Evolutionary conservation across 2,329 filamentous ascomycete genomes (phyloP).

Genomic region (Malbranchea cinnamomea): DNA sequence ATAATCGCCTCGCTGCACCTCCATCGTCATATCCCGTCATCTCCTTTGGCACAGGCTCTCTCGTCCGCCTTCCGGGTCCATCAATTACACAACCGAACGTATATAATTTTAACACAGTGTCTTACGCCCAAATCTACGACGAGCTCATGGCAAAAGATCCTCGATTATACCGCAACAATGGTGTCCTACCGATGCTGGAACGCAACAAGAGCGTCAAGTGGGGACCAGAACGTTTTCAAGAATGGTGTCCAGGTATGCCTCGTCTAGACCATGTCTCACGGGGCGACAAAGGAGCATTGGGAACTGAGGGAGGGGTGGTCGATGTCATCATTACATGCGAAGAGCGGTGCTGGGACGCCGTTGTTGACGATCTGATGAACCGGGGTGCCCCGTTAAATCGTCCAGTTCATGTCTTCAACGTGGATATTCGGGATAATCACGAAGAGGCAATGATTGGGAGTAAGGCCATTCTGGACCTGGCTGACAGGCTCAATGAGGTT

Average conservation of each 20-base stretch:
- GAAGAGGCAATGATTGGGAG: constrained; percentile 89
- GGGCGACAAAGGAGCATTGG: constrained; percentile 59
- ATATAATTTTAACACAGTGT: constrained; percentile 95
- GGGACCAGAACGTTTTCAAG: constrained; percentile 94
- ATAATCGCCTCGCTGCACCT: constrained; percentile 74
- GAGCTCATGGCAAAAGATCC: constrained; percentile 78
- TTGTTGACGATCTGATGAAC: constrained; percentile 80
- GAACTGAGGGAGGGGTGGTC: constrained; percentile 76
- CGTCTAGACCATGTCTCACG: constrained; percentile 55
- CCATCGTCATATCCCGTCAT: constrained; percentile 85
- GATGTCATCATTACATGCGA: constrained; percentile 96
- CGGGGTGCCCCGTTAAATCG: constrained; percentile 76
- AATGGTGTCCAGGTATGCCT: constrained; percentile 82
- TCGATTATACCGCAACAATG: constrained; percentile 78
- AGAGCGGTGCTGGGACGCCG: constrained; percentile 95
- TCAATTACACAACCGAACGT: constrained; percentile 89
- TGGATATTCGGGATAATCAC: constrained; percentile 97
- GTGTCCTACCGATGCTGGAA: constrained; percentile 88
- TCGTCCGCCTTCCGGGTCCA: constrained; percentile 84
- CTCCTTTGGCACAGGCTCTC: constrained; percentile 89
- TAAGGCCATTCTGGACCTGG: constrained; percentile 80
- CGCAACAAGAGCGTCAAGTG: constrained; percentile 86
- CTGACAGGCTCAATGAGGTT: constrained; percentile 65
- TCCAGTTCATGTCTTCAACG: constrained; percentile 93
- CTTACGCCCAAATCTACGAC: constrained; percentile 86